A percentile compares a stretch with the other conserved stretches of the same genome.
These are phyloP conservation scores for Smittium mucronatum DNA, from an alignment of 371 early-diverging fungal species.

Conservation along the genomic window DNA sequence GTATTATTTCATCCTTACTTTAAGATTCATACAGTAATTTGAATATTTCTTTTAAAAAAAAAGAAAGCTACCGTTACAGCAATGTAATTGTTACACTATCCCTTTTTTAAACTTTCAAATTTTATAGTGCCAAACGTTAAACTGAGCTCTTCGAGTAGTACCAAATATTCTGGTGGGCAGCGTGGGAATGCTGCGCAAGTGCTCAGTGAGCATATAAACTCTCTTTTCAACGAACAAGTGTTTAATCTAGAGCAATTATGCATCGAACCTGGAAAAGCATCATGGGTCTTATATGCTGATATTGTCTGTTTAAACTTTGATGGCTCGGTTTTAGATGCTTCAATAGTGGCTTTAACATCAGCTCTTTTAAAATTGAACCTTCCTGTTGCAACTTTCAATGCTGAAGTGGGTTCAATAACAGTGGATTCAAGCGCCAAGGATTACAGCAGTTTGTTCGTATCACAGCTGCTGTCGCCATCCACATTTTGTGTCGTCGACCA, in stretches of 20 bases:
- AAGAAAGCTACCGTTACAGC: too few relatives aligned
- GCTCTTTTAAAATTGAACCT: conserved; percentile 45
- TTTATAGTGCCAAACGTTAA: conserved; percentile 72
- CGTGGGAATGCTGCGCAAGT: conserved; percentile 75
- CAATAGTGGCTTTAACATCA: conserved; percentile 55
- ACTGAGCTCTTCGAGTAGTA: conserved; percentile 72
- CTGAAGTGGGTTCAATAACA: conserved; percentile 1
- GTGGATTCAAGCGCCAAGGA: not conserved
- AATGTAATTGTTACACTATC: too few relatives aligned
- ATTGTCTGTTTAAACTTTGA: conserved; percentile 81
- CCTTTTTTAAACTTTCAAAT: too few relatives aligned
- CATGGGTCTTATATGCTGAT: conserved; percentile 82
- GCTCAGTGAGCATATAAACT: conserved; percentile 60
- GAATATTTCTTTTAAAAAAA: too few relatives aligned
- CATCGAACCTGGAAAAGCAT: conserved; percentile 69
- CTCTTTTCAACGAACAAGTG: conserved; percentile 48
- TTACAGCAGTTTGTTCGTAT: not conserved
- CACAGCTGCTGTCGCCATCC: conserved; percentile 9
- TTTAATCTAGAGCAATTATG: conserved; percentile 60
- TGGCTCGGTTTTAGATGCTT: conserved; percentile 82
- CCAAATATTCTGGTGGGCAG: conserved; percentile 72
- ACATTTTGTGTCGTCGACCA: conserved; percentile 5
- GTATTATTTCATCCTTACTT: not conserved
- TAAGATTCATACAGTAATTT: too few relatives aligned
- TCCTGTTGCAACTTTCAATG: not conserved